phyloP scores from a whole-genome alignment of 768 basidiomycete species.

The Suillus alpinus region DNA sequence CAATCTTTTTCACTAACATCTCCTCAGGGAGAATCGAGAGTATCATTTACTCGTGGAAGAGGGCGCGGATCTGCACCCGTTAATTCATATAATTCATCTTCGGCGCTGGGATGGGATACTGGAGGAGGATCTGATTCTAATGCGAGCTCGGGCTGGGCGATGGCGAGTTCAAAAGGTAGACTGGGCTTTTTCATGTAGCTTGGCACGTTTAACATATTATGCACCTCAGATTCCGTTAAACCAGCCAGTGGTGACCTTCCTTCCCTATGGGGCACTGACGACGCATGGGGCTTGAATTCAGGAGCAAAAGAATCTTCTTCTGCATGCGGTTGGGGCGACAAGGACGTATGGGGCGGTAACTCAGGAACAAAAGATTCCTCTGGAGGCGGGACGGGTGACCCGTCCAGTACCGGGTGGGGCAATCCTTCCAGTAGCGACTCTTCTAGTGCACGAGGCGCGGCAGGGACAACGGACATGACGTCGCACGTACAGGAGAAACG shows the following conservation, averaged over 20 bases:
- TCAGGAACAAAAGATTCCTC: neutral
- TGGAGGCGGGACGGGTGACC: neutral
- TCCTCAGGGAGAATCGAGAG: conserved; percentile 10
- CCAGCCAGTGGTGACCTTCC: too few species aligned
- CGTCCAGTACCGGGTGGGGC: neutral
- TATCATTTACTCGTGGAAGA: conserved; percentile 7
- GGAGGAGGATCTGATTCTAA: conserved; percentile 1
- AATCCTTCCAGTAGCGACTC: neutral
- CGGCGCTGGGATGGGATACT: conserved; percentile 1
- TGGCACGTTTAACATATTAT: neutral
- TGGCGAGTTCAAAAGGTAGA: neutral
- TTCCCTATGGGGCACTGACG: neutral
- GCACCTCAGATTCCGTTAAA: neutral
- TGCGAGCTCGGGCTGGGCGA: neutral
- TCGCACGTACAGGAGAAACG: neutral
- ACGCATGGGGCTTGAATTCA: conserved; percentile 6
- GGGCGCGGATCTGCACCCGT: conserved; percentile 1
- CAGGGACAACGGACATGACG: neutral
- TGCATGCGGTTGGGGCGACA: neutral
- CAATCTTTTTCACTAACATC: neutral
- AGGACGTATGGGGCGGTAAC: neutral
- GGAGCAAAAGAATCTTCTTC: conserved; percentile 1
- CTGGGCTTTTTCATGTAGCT: neutral
- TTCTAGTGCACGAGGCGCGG: neutral
- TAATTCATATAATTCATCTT: neutral